phyloP scores from a whole-genome alignment of 192 early-diverging fungal species.

The Phlyctochytrium arcticum region DNA sequence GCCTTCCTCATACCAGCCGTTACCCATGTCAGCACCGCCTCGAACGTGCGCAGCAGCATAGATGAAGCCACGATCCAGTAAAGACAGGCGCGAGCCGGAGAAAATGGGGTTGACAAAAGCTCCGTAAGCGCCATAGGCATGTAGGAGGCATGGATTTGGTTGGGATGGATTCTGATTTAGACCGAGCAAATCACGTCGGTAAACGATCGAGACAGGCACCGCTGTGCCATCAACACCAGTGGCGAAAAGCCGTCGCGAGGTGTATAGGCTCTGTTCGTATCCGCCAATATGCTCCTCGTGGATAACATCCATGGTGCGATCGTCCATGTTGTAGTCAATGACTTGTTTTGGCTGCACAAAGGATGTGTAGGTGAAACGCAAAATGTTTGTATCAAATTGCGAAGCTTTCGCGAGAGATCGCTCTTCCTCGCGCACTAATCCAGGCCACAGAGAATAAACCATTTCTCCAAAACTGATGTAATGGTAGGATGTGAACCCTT shows the following conservation, averaged over 20 bases:
- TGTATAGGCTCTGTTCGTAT: slow-evolving; percentile 15
- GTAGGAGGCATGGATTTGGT: slow-evolving; percentile 30
- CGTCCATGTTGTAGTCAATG: slow-evolving; percentile 35
- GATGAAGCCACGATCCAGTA: slow-evolving; percentile 42
- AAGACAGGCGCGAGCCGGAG: slow-evolving; percentile 15
- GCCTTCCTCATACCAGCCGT: slow-evolving; percentile 44
- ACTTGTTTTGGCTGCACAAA: slow-evolving; percentile 27
- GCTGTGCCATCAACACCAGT: slow-evolving; percentile 28
- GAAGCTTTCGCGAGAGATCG: slow-evolving; percentile 43
- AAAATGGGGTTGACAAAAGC: slow-evolving; percentile 31
- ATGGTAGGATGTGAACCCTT: slow-evolving; percentile 46
- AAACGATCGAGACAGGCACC: slow-evolving; percentile 41
- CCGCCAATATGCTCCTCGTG: slow-evolving; percentile 25
- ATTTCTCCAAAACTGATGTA: slow-evolving; percentile 57
- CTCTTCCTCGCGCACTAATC: slow-evolving; percentile 47
- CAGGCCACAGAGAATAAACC: slow-evolving; percentile 47
- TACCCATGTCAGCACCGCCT: slow-evolving; percentile 40
- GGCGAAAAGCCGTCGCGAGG: slow-evolving; percentile 27
- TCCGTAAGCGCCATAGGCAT: slow-evolving; percentile 40
- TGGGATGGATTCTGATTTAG: slow-evolving; percentile 18
- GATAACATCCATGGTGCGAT: slow-evolving; percentile 19
- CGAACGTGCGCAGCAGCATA: slow-evolving; percentile 41
- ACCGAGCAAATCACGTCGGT: slow-evolving; percentile 33
- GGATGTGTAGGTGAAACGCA: slow-evolving; percentile 40
- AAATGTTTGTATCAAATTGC: slow-evolving; percentile 28